These are phyloP conservation scores for Botrytis fabae DNA, from an alignment of 2,329 filamentous ascomycete species.

Conservation along the genomic window DNA sequence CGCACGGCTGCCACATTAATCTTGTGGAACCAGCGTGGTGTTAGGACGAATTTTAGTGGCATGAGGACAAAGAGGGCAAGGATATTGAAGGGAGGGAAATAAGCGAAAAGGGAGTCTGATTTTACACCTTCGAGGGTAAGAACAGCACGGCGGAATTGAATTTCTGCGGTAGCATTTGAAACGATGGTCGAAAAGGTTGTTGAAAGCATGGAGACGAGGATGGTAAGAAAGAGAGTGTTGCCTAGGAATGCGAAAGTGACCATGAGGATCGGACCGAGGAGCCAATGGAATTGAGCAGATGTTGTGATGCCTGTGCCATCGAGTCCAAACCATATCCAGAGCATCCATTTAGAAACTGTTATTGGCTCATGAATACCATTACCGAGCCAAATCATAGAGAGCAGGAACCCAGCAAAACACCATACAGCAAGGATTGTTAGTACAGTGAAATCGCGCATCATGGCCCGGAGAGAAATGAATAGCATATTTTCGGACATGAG, in stretches of 20 bases:
- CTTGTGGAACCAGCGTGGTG: constrained; percentile 87
- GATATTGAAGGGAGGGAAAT: constrained; percentile 78
- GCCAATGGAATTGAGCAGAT: constrained; percentile 70
- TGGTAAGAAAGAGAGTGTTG: constrained; percentile 86
- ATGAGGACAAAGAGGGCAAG: constrained; percentile 72
- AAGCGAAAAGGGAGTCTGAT: constrained; percentile 65
- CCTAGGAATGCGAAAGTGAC: constrained; percentile 81
- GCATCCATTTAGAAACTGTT: constrained; percentile 86
- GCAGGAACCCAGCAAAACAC: constrained; percentile 81
- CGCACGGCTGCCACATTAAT: constrained; percentile 78
- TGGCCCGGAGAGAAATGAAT: constrained; percentile 76
- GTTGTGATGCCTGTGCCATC: constrained; percentile 59
- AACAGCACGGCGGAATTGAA: constrained; percentile 78
- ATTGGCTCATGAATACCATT: constrained; percentile 61
- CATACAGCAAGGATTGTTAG: constrained; percentile 73
- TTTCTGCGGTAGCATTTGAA: constrained; percentile 75
- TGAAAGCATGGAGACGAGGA: constrained; percentile 81
- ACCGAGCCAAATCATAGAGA: constrained; percentile 77
- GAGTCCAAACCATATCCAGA: constrained; percentile 89
- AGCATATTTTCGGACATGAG: constrained; percentile 81
- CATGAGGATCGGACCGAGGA: constrained; percentile 80
- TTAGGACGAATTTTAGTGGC: constrained; percentile 74
- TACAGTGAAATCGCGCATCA: constrained; percentile 84
- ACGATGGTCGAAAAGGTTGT: constrained; percentile 82
- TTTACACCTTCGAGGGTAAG: constrained; percentile 85